These are phyloP conservation scores for Hirschfeldia incana DNA, from an alignment of 345 rosid species.

Conservation along the genomic window DNA sequence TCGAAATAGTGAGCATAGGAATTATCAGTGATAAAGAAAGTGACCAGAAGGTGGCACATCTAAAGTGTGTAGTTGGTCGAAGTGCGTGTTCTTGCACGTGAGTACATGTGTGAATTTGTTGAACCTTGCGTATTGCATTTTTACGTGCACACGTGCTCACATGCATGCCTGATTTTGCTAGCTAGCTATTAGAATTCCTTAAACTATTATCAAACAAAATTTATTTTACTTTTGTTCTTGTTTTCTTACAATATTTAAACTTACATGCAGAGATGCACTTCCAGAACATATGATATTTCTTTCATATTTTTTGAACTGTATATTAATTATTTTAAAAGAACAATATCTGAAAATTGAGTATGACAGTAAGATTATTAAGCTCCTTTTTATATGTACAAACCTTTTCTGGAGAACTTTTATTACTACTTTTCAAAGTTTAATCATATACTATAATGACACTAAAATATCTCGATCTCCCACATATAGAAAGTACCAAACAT, in stretches of 20 bases:
- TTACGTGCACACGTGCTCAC: constrained; percentile 73
- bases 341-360: not conserved
- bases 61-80: constrained; percentile 50
- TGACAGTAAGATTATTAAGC: not conserved
- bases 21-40: constrained; percentile 23
- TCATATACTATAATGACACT: constrained; percentile 22
- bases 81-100: constrained; percentile 78
- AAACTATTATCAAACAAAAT: not conserved
- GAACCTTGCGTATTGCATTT: constrained; percentile 49
- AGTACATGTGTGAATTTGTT: constrained; percentile 76
- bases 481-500: constrained; percentile 11
- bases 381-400: not conserved
- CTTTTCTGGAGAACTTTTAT: not conserved
- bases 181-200: not conserved
- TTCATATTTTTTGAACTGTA: not conserved
- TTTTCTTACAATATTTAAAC: not conserved
- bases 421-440: constrained; percentile 16
- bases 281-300: not conserved
- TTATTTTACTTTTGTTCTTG: not conserved
- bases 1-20: constrained; percentile 35
- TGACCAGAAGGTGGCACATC: constrained; percentile 22
- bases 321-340: not conserved
- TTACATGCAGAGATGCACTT: constrained; percentile 15
- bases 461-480: not conserved
- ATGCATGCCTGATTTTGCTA: constrained; percentile 53